Evolutionary conservation across 2,329 filamentous ascomycete genomes (phyloP).

Genomic region (Aphanoascus verrucosus): DNA sequence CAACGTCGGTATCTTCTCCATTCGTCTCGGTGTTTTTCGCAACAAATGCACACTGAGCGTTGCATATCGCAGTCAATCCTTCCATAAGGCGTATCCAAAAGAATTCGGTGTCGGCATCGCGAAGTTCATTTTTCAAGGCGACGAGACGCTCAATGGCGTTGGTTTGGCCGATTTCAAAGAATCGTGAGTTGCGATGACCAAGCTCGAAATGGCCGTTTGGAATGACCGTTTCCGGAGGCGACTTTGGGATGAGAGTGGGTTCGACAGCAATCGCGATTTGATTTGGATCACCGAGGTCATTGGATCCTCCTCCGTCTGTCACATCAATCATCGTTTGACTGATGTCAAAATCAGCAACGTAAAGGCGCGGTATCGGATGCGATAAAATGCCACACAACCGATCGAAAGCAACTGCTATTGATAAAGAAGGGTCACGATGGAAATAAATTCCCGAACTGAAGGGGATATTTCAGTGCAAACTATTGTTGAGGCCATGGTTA

Average conservation of each 20-base stretch:
- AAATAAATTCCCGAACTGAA: neutral
- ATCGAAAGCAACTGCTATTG: neutral
- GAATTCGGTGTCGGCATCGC: conserved; percentile 43
- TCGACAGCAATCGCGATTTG: neutral
- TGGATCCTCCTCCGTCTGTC: neutral
- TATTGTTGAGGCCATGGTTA: neutral
- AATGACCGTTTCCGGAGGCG: neutral
- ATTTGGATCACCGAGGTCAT: neutral
- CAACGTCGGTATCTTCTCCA: conserved; percentile 48
- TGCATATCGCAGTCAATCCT: conserved; percentile 51
- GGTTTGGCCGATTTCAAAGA: conserved; percentile 40
- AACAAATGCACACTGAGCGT: conserved; percentile 58
- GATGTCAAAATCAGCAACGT: neutral
- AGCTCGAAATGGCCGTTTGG: neutral
- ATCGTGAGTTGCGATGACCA: neutral
- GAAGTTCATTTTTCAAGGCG: conserved; percentile 47
- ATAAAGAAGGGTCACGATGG: neutral
- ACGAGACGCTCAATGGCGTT: conserved; percentile 52
- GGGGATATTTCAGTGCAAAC: neutral
- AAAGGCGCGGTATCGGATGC: neutral
- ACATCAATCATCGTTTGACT: neutral
- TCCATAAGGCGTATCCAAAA: conserved; percentile 58
- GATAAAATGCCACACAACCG: neutral
- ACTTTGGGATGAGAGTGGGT: neutral
- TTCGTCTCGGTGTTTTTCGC: conserved; percentile 53